These are phyloP conservation scores for Sporopachydermia cereana DNA, from an alignment of 1,139 yeast genomes.

Conservation along the genomic window DNA sequence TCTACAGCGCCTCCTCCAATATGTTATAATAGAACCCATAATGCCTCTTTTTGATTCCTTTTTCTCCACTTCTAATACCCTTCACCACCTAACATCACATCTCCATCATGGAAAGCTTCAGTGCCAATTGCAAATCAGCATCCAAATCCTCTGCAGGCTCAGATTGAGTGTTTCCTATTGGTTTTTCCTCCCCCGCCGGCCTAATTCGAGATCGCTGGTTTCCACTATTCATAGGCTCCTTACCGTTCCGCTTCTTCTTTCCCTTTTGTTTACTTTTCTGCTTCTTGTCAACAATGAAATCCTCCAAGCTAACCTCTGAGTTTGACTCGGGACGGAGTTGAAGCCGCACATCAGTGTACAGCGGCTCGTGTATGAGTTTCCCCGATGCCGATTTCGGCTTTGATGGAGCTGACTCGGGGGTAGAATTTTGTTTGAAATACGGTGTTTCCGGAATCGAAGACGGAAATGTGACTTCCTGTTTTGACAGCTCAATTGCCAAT, in stretches of 20 bases:
- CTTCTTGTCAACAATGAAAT: constrained; percentile 1
- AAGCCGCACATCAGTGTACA: not conserved
- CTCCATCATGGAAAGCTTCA: constrained; percentile 3
- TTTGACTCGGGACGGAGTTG: not conserved
- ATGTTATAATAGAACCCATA: too few relatives aligned
- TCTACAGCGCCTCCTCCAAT: too few relatives aligned
- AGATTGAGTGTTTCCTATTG: too few relatives aligned
- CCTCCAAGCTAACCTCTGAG: not conserved
- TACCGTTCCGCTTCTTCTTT: not conserved
- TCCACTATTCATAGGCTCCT: not conserved
- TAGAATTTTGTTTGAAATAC: too few relatives aligned
- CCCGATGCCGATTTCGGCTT: not conserved
- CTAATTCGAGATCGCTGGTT: too few relatives aligned
- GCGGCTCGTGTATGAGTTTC: not conserved
- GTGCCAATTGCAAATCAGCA: not conserved
- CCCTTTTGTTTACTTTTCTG: not conserved
- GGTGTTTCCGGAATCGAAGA: too few relatives aligned
- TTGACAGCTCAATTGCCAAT: constrained; percentile 2
- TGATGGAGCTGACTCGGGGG: not conserved
- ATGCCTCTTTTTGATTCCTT: too few relatives aligned
- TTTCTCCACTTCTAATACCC: not conserved
- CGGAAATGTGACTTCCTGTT: not conserved
- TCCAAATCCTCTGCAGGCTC: not conserved
- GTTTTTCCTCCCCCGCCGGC: too few relatives aligned
- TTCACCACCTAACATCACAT: not conserved